Conservation (phyloP, 352 stramenopile genomes). For the Phytophthora melonis region DNA sequence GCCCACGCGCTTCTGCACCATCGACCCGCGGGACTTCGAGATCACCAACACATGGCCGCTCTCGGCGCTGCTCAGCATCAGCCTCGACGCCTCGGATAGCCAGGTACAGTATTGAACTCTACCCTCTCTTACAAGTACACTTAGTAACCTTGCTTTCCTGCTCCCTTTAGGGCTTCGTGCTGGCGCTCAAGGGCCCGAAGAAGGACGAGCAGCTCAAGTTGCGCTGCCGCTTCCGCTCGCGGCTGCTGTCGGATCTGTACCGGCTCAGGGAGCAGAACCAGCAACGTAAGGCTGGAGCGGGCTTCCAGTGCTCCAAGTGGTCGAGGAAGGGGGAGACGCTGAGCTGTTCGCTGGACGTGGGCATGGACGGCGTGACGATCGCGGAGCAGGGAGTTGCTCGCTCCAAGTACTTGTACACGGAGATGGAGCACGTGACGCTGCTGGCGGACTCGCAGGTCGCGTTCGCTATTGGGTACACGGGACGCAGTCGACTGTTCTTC, state of each 20-base stretch:
- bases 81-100: constrained; percentile 64
- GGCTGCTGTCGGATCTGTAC: constrained; percentile 84
- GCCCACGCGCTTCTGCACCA: constrained; percentile 85
- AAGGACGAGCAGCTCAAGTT: constrained; percentile 89
- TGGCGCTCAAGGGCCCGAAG: constrained; percentile 76
- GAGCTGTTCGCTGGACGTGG: constrained; percentile 65
- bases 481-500: constrained; percentile 79
- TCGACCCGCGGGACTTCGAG: constrained; percentile 89
- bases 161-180: constrained; percentile 55
- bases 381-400: constrained; percentile 47
- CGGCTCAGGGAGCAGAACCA: constrained; percentile 68
- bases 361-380: constrained; percentile 65
- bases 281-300: constrained; percentile 43
- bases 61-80: constrained; percentile 59
- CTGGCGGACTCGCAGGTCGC: constrained; percentile 64
- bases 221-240: constrained; percentile 77
- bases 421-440: constrained; percentile 79
- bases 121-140: neutral
- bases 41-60: constrained; percentile 90
- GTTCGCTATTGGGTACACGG: constrained; percentile 74
- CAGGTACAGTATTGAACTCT: constrained; percentile 21
- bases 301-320: constrained; percentile 76
- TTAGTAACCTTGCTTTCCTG: neutral
- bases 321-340: constrained; percentile 55
- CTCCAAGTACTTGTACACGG: constrained; percentile 84